Base-by-base conservation (phyloP, 306 rosid genomes). In the Fagus sylvatica region DNA sequence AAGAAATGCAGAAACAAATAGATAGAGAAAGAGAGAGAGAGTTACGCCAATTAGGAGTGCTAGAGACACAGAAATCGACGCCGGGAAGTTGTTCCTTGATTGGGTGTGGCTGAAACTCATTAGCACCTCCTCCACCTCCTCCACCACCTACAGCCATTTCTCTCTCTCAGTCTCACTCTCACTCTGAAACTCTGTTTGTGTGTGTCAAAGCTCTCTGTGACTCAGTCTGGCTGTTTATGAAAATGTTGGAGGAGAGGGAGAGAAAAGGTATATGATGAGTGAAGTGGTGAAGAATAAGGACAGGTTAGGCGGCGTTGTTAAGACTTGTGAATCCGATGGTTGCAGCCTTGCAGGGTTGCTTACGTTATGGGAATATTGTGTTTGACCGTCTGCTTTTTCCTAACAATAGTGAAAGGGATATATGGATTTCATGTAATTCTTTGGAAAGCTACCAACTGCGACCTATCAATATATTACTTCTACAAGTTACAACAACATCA, bases 1-100 rank as follows among this genome's bases (percentile, higher is more conserved):
- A 37, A 56, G 42, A 66, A 7, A 10, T 17, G 4, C 4, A 33
- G 8, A 57, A 53, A 36, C 7, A 13, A 11, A 56, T 28, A 10
- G 19, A 70, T 15, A 48, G n/a, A 13, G 28, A 51, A 66, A 69
- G 39, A 56, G 72, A 43, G 69, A 54, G 64, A 39, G 34, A 39
- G 7, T 6, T 85, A 92, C 98, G 91, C 98, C 97, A 90, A 43
- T 86, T 41, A 17, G 98, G 98, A 43, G 91, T 77, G 77, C 98
- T 92, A 41, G 80, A 75, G 76, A 94, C 75, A 71, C 98, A 89
- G 88, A 75, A 95, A 71, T 88, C 87, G 56, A 92, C 85, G 30
- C 97, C 93, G 13, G 92, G 93, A 86, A 92, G 95, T 70, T 95
- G 98, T 0, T 92, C 98, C 84, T 85, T 90, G 7, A 89, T 78